phyloP scores from a whole-genome alignment of 768 basidiomycete species.

The Psilocybe subaeruginosa region DNA sequence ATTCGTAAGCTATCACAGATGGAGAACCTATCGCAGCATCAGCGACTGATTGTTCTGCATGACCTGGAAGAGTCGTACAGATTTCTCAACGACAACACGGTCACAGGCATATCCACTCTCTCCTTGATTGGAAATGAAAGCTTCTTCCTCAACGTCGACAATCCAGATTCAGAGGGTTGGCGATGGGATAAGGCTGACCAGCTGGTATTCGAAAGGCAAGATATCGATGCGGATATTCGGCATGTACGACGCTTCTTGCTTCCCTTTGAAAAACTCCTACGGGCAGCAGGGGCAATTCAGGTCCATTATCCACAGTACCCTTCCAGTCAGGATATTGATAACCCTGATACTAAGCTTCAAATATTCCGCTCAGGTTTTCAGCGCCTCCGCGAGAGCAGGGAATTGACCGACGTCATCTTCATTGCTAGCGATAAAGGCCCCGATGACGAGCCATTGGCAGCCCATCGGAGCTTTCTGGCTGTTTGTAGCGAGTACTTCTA shows the following conservation, averaged over 20 bases:
- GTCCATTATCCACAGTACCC: conserved; percentile 26
- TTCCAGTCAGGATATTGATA: conserved; percentile 5
- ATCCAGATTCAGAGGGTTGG: conserved; percentile 38
- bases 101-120: conserved; percentile 19
- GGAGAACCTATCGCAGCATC: conserved; percentile 17
- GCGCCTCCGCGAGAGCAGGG: conserved; percentile 31
- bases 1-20: conserved; percentile 34
- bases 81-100: conserved; percentile 37
- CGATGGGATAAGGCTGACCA: conserved; percentile 39
- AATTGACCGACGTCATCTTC: conserved; percentile 42
- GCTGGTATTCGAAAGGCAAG: conserved; percentile 40
- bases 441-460: conserved; percentile 26
- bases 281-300: conserved; percentile 32
- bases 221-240: conserved; percentile 25
- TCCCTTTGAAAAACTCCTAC: conserved; percentile 34
- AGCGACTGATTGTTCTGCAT: conserved; percentile 30
- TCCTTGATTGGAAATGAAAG: conserved; percentile 22
- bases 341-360: conserved; percentile 7
- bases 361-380: conserved; percentile 33
- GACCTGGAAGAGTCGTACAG: conserved; percentile 47
- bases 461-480: conserved; percentile 43
- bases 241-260: conserved; percentile 37
- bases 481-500: conserved; percentile 35
- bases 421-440: conserved; percentile 19
- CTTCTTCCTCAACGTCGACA: conserved; percentile 51